Base-by-base conservation (phyloP, 371 early-diverging fungal species). In the Syncephalastrum contaminatum region DNA sequence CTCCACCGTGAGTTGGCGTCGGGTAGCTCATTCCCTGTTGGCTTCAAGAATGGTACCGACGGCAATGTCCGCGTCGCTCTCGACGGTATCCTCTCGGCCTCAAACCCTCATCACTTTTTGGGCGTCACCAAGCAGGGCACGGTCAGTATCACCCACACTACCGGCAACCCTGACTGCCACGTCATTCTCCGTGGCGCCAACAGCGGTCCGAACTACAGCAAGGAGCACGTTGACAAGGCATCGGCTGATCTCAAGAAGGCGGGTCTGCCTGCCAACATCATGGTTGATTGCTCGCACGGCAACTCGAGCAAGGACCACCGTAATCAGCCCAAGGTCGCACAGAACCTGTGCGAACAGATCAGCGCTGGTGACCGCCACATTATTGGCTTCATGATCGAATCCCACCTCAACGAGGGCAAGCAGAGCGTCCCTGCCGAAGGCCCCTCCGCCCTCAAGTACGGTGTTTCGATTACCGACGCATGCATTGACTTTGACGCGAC, bases 41-140 rank as follows among this genome's bases (percentile, higher is more conserved):
- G 97, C 5, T 96, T 96, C 83, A 97, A 96, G 71, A 95, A 95
- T 67, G 96, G 96, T 13, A 86, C 88, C 0, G 94, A 96, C 58
- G 97, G 97, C 45, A 93, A 88, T 59, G 81, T 92, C 19, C 62
- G 67, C 12, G 83, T 97, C 27, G 96, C 96, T 8, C 65, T 94
- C 22, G 96, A 97, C 66, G 97, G 93, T 30, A 93, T 97, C 60
- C 81, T 87, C 25, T 87, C 97, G 19, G 94, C 96, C 43, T 75
- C 85, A 25, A 82, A 79, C 4, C 83, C 88, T 7, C 97, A 97
- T 66, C 89, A 91, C 70, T 97, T 96, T 80, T 73, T 96, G 50
- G 91, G 92, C 21, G 90, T 97, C 59, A 96, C 94, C 48, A 92
- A 91, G 70, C 90, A 88, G 65, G 97, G 97, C 40, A 75, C 93